Conservation (phyloP, 129 eudicot genomes). For the Rutidosis leptorrhynchoides region DNA sequence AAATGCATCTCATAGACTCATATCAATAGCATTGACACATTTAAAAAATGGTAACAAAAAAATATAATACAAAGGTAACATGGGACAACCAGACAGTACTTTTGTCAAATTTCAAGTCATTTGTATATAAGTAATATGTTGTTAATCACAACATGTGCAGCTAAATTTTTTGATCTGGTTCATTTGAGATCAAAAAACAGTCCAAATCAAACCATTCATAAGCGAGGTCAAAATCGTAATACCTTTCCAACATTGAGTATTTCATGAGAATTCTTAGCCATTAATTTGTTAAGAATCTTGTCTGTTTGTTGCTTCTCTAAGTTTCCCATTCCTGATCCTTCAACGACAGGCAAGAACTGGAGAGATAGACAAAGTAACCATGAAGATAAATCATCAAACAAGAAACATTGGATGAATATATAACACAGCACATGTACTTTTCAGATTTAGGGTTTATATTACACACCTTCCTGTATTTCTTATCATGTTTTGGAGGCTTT, state of each 20-base stretch:
- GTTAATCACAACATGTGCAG: neutral
- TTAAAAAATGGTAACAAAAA: too few relatives aligned
- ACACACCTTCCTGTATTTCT: slow-evolving; percentile 85
- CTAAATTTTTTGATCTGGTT: too few relatives aligned
- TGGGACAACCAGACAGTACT: too few relatives aligned
- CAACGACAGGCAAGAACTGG: slow-evolving; percentile 82
- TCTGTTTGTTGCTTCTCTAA: slow-evolving; percentile 81
- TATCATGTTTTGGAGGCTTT: slow-evolving; percentile 83
- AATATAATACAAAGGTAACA: neutral
- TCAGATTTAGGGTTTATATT: neutral
- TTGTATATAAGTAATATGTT: neutral
- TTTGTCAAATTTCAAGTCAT: too few relatives aligned
- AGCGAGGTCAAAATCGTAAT: slow-evolving; percentile 1
- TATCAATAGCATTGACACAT: neutral
- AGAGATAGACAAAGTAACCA: slow-evolving; percentile 1
- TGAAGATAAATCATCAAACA: slow-evolving; percentile 8
- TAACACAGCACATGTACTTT: neutral
- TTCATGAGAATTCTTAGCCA: slow-evolving; percentile 72
- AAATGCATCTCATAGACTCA: neutral
- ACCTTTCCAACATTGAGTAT: slow-evolving; percentile 80
- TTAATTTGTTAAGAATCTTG: slow-evolving; percentile 72
- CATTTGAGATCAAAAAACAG: too few relatives aligned
- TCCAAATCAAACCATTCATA: too few relatives aligned
- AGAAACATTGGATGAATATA: neutral
- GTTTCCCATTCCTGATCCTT: slow-evolving; percentile 89